Evolutionary conservation across 768 basidiomycete species (phyloP), one percentile per base, ranked within the genome.

Genomic region (Paxillus involutus): DNA sequence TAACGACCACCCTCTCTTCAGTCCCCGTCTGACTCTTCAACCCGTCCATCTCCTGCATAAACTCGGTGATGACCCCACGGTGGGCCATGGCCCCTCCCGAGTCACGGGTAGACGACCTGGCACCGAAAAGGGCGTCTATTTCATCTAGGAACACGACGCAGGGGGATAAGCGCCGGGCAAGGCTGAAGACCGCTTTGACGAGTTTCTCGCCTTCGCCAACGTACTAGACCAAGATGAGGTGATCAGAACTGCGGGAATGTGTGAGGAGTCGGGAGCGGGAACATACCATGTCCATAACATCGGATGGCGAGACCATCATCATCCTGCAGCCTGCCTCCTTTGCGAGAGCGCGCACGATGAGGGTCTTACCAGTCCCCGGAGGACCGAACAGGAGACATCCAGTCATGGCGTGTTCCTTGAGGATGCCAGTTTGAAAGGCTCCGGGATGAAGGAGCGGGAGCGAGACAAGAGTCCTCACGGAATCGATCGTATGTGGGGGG

Each of bases 11-110:
- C 57, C 83, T 84, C 58, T 90, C 84, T 50, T 93, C 89, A 58
- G 80, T 81, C 11, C 67, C 53, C 6, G 56, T 49, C 19, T 59
- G 67, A 9, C 89, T 82, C 66, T 85, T 89, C 53, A 98, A 73
- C 3, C 94, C 94, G 63, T 98, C 94, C 94, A 98, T 96, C 68
- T 96, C 93, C 65, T 91, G 90, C 91, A 94, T 93, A 69, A 93
- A 93, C 69, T 94, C 90, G 10, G 91, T 94, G 66, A 91, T 88
- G 48, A 95, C 84, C 43, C 91, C 89, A 39, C 93, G 79, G 63
- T 96, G 93, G 6, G 92, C 91, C 62, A 89, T 80, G 12, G 84
- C 84, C 51, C 92, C 85, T 9, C 88, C 90, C 39, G 85, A 85
- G 49, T 90, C 88, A 11, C 88, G 80, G 3, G 81, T 80, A 14